Conservation (phyloP, 176 grass and related monocot species). For the Avena eriantha region DNA sequence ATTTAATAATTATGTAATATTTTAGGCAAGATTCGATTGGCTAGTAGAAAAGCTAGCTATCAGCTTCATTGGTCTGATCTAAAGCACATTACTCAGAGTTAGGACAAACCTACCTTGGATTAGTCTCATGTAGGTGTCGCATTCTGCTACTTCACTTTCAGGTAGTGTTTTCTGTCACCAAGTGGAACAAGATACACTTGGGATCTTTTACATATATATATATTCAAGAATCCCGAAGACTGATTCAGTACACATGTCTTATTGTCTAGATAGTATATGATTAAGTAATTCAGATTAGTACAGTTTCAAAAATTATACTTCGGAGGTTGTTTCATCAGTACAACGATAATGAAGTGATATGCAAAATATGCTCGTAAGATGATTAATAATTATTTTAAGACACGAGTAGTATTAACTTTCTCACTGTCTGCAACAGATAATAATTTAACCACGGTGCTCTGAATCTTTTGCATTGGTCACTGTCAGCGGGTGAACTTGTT, state of each 20-base stretch:
- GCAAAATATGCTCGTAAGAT: too few species aligned
- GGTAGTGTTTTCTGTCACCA: neutral
- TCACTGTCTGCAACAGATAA: too few species aligned
- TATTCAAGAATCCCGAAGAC: slow-evolving; percentile 8
- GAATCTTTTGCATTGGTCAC: too few species aligned
- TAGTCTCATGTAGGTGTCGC: neutral
- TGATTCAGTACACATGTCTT: neutral
- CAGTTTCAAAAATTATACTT: too few species aligned
- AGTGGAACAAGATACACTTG: slow-evolving; percentile 8
- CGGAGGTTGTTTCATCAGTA: too few species aligned
- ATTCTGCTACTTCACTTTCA: neutral
- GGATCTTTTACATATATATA: slow-evolving; percentile 31
- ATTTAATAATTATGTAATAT: too few species aligned
- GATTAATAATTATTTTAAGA: too few species aligned
- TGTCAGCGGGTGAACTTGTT: too few species aligned
- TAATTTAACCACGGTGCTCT: too few species aligned
- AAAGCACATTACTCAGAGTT: neutral
- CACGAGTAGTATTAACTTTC: too few species aligned
- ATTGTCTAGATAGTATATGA: neutral
- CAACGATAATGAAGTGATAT: too few species aligned
- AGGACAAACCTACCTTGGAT: neutral
- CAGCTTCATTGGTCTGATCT: neutral
- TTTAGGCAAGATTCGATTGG: too few species aligned
- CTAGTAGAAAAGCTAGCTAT: neutral
- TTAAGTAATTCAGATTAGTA: neutral